phyloP scores from a whole-genome alignment of 2,329 filamentous ascomycete species.

The Pseudogymnoascus sp. region DNA sequence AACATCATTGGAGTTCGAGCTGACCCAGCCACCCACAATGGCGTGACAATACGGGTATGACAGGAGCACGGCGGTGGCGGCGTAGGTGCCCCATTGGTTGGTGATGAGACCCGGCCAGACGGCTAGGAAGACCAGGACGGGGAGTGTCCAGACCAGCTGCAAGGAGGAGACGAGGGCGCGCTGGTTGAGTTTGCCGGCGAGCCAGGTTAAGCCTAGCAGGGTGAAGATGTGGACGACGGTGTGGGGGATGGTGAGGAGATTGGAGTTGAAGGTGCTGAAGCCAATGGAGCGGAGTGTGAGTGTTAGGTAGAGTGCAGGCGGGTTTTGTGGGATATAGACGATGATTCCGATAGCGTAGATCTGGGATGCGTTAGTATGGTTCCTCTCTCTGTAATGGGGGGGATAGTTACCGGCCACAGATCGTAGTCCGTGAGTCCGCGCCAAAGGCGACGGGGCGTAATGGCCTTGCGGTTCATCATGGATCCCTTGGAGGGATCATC shows the following conservation, averaged over 20 bases:
- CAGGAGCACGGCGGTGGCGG: conserved; percentile 27
- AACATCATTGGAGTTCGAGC: conserved; percentile 54
- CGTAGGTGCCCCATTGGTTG: conserved; percentile 32
- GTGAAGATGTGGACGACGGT: conserved; percentile 39
- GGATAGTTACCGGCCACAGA: conserved; percentile 42
- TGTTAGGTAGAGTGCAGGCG: conserved; percentile 44
- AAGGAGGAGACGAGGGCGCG: conserved; percentile 30
- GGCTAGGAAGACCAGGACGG: conserved; percentile 32
- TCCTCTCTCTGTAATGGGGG: conserved; percentile 23
- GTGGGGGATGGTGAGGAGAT: conserved; percentile 39
- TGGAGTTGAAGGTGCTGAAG: conserved; percentile 36
- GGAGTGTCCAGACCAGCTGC: conserved; percentile 36
- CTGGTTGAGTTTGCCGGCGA: conserved; percentile 36
- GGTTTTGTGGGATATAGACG: conserved; percentile 42
- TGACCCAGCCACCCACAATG: conserved; percentile 35
- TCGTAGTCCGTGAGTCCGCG: conserved; percentile 50
- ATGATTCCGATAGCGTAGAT: conserved; percentile 42
- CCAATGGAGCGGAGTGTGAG: conserved; percentile 37
- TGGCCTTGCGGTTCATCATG: conserved; percentile 54
- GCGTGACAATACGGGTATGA: conserved; percentile 23
- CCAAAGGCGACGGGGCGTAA: conserved; percentile 44
- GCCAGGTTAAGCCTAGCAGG: conserved; percentile 38
- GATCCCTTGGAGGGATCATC: conserved; percentile 44
- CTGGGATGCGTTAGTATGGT: not conserved
- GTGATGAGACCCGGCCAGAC: conserved; percentile 23